These are phyloP conservation scores for Acmispon strigosus DNA, from an alignment of 306 rosid genomes.

Conservation along the genomic window DNA sequence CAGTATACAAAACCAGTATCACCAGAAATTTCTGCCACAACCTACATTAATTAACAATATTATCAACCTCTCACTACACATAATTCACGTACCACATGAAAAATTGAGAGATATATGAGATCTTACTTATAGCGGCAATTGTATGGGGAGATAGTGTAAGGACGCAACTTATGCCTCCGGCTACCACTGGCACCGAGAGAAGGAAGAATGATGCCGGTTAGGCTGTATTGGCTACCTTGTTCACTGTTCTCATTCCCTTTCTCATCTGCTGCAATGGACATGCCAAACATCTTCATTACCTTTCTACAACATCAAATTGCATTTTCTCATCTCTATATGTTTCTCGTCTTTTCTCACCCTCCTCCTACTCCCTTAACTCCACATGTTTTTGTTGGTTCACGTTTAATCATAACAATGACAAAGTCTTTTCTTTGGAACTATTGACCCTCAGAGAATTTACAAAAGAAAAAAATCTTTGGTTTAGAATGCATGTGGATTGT, in stretches of 20 bases:
- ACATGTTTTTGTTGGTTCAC: background rate
- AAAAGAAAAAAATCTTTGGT: background rate
- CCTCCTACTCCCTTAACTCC: background rate
- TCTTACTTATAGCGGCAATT: slow-evolving; percentile 38
- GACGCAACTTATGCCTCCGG: slow-evolving; percentile 26
- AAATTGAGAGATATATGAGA: background rate
- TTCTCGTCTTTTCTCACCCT: background rate
- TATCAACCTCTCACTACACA: background rate
- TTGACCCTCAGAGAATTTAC: background rate
- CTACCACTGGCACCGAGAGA: slow-evolving; percentile 47
- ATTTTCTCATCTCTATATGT: background rate
- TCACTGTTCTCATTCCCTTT: background rate
- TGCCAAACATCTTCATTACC: background rate
- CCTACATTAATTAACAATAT: slow-evolving; percentile 63
- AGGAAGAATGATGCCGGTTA: slow-evolving; percentile 46
- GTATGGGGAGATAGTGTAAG: slow-evolving; percentile 34
- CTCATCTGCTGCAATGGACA: background rate
- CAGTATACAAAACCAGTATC: slow-evolving; percentile 59
- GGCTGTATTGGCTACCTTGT: slow-evolving; percentile 68
- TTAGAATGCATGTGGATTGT: background rate
- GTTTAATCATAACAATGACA: background rate
- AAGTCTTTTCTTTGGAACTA: background rate
- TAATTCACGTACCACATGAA: no score
- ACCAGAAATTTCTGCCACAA: slow-evolving; percentile 54
- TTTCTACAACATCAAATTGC: background rate